Conservation (phyloP, 163 green algal genomes). For the Prototheca stagnorum region DNA sequence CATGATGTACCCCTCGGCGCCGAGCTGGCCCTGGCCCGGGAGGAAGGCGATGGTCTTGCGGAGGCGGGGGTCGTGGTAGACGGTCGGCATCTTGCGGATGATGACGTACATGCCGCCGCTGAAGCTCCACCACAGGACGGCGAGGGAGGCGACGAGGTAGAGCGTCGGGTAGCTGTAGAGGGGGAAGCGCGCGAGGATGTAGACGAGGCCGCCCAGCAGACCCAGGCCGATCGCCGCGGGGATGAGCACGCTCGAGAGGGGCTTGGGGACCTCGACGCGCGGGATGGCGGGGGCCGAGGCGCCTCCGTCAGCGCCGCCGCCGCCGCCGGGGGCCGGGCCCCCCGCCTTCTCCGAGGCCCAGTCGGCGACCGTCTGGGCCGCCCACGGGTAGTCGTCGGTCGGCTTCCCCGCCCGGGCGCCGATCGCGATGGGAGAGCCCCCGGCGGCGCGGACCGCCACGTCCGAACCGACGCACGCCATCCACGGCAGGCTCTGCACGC, state of each 20-base stretch:
- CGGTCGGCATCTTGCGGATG: constrained; percentile 61
- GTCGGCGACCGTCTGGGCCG: constrained; percentile 21
- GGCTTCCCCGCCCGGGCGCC: constrained; percentile 13
- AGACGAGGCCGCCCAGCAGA: constrained; percentile 22
- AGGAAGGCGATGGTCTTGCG: constrained; percentile 17
- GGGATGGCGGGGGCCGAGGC: too few species aligned
- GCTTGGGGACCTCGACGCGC: constrained; percentile 15
- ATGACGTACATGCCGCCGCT: constrained; percentile 79
- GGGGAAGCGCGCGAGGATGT: constrained; percentile 25
- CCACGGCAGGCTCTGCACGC: constrained; percentile 25
- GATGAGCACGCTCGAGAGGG: constrained; percentile 31
- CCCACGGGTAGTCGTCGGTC: constrained; percentile 17
- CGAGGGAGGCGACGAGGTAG: constrained; percentile 29
- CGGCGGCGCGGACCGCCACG: constrained; percentile 5
- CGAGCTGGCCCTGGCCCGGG: constrained; percentile 36
- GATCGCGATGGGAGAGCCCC: constrained; percentile 10
- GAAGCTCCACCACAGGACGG: constrained; percentile 47
- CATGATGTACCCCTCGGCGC: constrained; percentile 68
- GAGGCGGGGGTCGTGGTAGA: constrained; percentile 12
- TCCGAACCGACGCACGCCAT: constrained; percentile 18
- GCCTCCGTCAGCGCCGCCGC: too few species aligned
- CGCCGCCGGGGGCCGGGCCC: constrained; percentile 14
- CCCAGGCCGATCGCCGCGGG: constrained; percentile 25
- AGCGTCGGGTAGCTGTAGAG: constrained; percentile 29
- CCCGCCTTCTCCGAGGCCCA: constrained; percentile 20